Conservation (phyloP, 768 basidiomycete genomes). For the Russula compacta region DNA sequence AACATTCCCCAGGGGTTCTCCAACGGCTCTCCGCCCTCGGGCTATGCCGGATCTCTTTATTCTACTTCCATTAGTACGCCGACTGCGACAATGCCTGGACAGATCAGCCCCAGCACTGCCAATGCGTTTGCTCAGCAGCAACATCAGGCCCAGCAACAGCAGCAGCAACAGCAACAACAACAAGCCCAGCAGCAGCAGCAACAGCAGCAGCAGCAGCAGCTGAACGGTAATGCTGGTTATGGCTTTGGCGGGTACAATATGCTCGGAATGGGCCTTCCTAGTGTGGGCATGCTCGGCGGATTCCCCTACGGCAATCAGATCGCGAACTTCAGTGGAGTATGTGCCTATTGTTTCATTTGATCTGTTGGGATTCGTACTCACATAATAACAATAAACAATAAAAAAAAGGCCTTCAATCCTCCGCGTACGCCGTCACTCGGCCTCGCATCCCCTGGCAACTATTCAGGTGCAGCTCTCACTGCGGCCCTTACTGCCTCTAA, state of each 20-base stretch:
- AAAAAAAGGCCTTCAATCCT: constrained; percentile 37
- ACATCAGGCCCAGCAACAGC: constrained; percentile 33
- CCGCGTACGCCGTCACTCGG: constrained; percentile 58
- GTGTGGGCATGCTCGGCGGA: constrained; percentile 57
- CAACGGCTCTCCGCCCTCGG: constrained; percentile 37
- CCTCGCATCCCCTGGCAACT: constrained; percentile 61
- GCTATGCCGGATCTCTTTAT: constrained; percentile 53
- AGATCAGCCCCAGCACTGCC: constrained; percentile 61
- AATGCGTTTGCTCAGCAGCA: constrained; percentile 47
- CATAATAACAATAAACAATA: not conserved
- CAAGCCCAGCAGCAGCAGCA: constrained; percentile 32
- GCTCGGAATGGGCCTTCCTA: constrained; percentile 73
- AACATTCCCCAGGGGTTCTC: constrained; percentile 48
- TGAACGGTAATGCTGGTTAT: constrained; percentile 36
- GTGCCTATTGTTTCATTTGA: constrained; percentile 23
- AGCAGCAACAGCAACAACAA: constrained; percentile 20
- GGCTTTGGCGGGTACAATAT: constrained; percentile 65
- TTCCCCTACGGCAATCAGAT: constrained; percentile 69
- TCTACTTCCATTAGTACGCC: constrained; percentile 53
- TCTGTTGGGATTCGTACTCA: not conserved
- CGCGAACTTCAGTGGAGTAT: constrained; percentile 57
- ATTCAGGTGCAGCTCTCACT: constrained; percentile 70
- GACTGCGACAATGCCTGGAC: constrained; percentile 37
- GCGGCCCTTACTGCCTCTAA: constrained; percentile 59
- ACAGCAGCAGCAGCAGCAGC: constrained; percentile 30